These are phyloP conservation scores for Phaeophleospora eucalypticola DNA, from an alignment of 2,329 filamentous ascomycete species.

Conservation along the genomic window DNA sequence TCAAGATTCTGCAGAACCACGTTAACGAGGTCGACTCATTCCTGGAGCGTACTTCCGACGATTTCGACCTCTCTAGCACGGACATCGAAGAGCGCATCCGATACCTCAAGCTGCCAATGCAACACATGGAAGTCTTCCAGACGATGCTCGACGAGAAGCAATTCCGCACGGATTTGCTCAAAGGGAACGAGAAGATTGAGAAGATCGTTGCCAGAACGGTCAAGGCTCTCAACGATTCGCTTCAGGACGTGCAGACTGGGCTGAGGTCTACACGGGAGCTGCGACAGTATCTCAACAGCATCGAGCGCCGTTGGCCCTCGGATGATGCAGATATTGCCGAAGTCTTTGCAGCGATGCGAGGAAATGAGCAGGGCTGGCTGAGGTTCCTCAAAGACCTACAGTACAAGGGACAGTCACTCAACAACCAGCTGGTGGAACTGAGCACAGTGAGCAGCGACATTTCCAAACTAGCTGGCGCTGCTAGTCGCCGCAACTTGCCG, in stretches of 20 bases:
- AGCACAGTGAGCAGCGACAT: conserved; percentile 78
- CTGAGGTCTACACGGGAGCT: conserved; percentile 72
- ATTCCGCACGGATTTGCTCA: conserved; percentile 77
- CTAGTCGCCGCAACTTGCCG: conserved; percentile 63
- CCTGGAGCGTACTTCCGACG: conserved; percentile 78
- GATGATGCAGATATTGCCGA: conserved; percentile 59
- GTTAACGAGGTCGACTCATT: conserved; percentile 94
- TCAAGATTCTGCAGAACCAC: conserved; percentile 82
- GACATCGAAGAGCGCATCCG: conserved; percentile 79
- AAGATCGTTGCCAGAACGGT: conserved; percentile 80
- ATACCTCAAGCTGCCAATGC: conserved; percentile 75
- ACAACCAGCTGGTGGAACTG: conserved; percentile 66
- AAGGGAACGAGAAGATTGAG: conserved; percentile 87
- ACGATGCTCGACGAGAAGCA: conserved; percentile 78
- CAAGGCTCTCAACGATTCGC: conserved; percentile 67
- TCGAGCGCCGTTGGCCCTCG: conserved; percentile 53
- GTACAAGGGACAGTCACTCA: conserved; percentile 66
- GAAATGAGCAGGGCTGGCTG: conserved; percentile 87
- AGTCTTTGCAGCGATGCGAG: conserved; percentile 85
- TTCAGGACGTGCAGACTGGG: conserved; percentile 75
- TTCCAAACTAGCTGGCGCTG: conserved; percentile 76
- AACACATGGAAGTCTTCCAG: conserved; percentile 78
- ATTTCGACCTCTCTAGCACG: conserved; percentile 70
- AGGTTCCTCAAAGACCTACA: conserved; percentile 74
- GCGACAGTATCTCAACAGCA: conserved; percentile 65